Percentiles rank a stretch among this genome's conserved stretches.
These are phyloP conservation scores for Ustilago esculenta DNA, from an alignment of 1,284 basidiomycete genomes.

Conservation along the genomic window DNA sequence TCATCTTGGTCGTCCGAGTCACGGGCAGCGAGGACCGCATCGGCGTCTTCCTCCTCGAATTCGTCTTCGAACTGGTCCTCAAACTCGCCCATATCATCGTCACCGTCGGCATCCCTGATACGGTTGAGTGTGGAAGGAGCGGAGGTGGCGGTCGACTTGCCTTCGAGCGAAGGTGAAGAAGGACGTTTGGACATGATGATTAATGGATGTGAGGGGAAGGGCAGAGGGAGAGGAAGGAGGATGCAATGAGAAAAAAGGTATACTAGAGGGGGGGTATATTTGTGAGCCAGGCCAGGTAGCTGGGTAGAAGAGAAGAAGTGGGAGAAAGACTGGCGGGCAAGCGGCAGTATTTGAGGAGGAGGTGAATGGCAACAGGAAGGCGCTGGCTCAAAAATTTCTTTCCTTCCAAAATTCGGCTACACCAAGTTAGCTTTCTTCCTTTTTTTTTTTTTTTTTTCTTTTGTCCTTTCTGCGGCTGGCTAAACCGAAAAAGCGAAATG, in stretches of 20 bases:
- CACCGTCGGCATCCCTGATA: constrained; percentile 45
- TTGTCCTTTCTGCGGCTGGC: constrained; percentile 10
- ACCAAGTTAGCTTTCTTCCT: not conserved
- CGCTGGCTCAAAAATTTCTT: constrained; percentile 31
- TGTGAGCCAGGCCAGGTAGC: constrained; percentile 35
- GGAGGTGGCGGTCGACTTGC: constrained; percentile 15
- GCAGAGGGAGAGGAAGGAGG: not conserved
- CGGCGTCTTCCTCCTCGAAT: constrained; percentile 70
- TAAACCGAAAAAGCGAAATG: not conserved
- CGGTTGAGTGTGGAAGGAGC: constrained; percentile 31
- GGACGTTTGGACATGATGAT: constrained; percentile 44
- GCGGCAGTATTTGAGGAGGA: constrained; percentile 22
- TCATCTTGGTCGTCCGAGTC: constrained; percentile 67
- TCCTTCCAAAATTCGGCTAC: not conserved
- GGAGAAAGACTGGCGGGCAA: constrained; percentile 4
- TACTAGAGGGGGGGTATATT: constrained; percentile 31
- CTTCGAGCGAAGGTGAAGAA: constrained; percentile 36
- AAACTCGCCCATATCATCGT: constrained; percentile 73
- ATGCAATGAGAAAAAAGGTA: constrained; percentile 15
- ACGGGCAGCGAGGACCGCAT: constrained; percentile 42
- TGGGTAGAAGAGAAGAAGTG: constrained; percentile 13
- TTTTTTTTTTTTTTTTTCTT: not conserved
- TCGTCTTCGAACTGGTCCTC: constrained; percentile 70
- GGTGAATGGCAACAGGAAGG: not conserved
- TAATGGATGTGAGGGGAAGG: not conserved